These are phyloP conservation scores for Vicia sativa DNA, from an alignment of 306 rosid species.

Conservation along the genomic window DNA sequence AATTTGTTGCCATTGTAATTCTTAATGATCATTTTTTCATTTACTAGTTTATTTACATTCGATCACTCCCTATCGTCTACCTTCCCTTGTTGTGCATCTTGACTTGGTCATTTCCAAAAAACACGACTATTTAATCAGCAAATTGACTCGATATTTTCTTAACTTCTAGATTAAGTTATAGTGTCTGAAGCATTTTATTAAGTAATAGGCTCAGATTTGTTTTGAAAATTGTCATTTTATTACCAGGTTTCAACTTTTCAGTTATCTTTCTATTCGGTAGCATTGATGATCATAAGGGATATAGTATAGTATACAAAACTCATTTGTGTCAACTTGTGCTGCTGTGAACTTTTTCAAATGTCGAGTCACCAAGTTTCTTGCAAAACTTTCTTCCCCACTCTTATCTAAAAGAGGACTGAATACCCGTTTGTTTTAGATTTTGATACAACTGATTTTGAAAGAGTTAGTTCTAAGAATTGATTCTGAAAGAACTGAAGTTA, in stretches of 20 bases:
- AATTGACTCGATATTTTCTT: neutral
- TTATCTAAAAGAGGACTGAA: neutral
- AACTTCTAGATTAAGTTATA: neutral
- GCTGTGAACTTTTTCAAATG: neutral
- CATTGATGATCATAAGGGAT: neutral
- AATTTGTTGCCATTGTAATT: neutral
- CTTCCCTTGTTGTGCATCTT: neutral
- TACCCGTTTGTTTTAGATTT: neutral
- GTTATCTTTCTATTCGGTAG: neutral
- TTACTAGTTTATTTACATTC: neutral
- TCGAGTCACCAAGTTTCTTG: neutral
- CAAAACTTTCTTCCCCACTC: neutral
- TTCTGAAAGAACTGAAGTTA: neutral
- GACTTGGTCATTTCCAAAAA: neutral
- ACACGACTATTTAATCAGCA: neutral
- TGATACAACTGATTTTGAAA: neutral
- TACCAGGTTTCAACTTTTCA: neutral
- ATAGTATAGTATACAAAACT: neutral
- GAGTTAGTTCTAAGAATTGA: neutral
- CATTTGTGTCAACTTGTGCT: neutral
- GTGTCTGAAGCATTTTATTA: neutral
- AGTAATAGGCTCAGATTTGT: neutral
- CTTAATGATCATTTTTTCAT: neutral
- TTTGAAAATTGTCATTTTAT: neutral
- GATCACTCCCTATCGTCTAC: neutral